Evolutionary conservation across 73 alveolate genomes (phyloP).

Genomic region (Blepharisma japonicum): DNA sequence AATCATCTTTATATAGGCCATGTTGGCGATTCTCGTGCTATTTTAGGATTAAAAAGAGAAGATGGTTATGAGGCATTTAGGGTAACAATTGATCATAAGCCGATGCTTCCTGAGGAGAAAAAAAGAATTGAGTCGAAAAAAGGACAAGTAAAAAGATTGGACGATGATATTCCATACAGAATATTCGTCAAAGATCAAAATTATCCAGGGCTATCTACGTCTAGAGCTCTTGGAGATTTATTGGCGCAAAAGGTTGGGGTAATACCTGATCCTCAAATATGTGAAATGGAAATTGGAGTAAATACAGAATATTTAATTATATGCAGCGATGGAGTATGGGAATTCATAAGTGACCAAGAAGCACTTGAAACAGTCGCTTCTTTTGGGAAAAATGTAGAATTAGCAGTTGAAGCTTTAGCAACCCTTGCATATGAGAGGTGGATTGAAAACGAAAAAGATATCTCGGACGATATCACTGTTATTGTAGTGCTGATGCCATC

Average conservation of each 20-base stretch:
- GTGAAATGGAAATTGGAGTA: no score
- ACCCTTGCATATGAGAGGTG: background rate
- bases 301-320: background rate
- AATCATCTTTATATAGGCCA: constrained; percentile 37
- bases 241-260: constrained; percentile 92
- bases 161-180: constrained; percentile 61
- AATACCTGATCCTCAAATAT: constrained; percentile 55
- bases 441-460: constrained; percentile 13
- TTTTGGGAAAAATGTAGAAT: no score
- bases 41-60: background rate
- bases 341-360: background rate
- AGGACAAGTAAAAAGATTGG: constrained; percentile 61
- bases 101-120: constrained; percentile 54
- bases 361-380: background rate
- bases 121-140: constrained; percentile 53
- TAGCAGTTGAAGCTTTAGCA: no score
- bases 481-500: background rate
- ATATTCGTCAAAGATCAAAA: constrained; percentile 69
- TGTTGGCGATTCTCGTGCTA: constrained; percentile 69
- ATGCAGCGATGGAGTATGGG: constrained; percentile 19
- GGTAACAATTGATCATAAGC: constrained; percentile 65
- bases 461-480: constrained; percentile 4
- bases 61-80: background rate
- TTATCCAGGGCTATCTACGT: constrained; percentile 94
- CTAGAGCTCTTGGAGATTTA: constrained; percentile 94